Evolutionary conservation across 352 stramenopile genomes (phyloP).

Genomic region (Phytophthora pistaciae): DNA sequence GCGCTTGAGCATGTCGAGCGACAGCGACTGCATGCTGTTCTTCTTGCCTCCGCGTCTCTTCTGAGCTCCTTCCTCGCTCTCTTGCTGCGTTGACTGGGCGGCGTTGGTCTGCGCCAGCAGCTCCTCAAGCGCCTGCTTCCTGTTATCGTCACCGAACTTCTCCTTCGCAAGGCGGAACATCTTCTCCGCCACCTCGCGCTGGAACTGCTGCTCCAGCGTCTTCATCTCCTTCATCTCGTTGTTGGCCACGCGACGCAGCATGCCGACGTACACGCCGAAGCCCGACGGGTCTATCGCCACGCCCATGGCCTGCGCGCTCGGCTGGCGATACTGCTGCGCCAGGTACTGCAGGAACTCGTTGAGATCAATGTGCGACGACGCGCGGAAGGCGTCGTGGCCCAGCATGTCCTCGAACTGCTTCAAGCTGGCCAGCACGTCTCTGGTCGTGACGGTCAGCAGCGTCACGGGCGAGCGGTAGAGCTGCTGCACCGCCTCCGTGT

Average conservation of each 20-base stretch:
- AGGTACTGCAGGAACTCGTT: conserved; percentile 80
- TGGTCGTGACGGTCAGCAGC: conserved; percentile 70
- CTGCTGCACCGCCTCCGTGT: conserved; percentile 81
- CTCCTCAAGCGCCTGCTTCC: conserved; percentile 74
- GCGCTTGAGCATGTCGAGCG: conserved; percentile 81
- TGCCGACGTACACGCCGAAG: conserved; percentile 82
- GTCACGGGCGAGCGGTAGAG: conserved; percentile 57
- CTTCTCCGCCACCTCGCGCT: conserved; percentile 77
- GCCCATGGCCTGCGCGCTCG: conserved; percentile 70
- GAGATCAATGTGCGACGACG: conserved; percentile 65
- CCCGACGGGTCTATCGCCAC: conserved; percentile 67
- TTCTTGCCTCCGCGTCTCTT: conserved; percentile 30
- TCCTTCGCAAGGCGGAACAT: conserved; percentile 88
- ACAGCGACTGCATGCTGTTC: conserved; percentile 64
- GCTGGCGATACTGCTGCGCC: conserved; percentile 71
- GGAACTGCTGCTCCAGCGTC: conserved; percentile 81
- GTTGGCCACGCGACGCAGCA: conserved; percentile 78
- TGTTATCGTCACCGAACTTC: conserved; percentile 87
- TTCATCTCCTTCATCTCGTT: conserved; percentile 88
- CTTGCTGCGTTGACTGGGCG: conserved; percentile 13
- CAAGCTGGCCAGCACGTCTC: conserved; percentile 71
- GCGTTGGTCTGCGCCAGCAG: conserved; percentile 51
- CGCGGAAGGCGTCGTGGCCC: conserved; percentile 71
- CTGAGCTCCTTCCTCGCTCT: conserved; percentile 17
- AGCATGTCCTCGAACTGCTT: conserved; percentile 74